Percentiles rank a stretch among this genome's conserved stretches.
These are phyloP conservation scores for Rhynchospora breviuscula DNA, from an alignment of 176 grass and related monocot species.

Conservation along the genomic window DNA sequence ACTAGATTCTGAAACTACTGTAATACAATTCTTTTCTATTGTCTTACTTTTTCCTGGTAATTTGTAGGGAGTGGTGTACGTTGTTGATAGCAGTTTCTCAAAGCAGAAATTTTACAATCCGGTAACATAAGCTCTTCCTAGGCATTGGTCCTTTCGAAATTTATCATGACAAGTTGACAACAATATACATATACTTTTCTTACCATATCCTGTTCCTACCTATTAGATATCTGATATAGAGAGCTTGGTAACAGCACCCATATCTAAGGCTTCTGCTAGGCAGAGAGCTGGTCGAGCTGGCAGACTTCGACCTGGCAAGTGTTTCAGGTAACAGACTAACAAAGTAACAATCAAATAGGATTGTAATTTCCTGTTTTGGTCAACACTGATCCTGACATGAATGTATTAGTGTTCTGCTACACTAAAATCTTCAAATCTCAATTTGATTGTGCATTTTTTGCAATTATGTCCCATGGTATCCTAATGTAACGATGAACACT, in stretches of 20 bases:
- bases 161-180: neutral
- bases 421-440: neutral
- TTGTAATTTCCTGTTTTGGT: neutral
- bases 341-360: neutral
- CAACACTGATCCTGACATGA: neutral
- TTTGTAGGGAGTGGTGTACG: conserved; percentile 47
- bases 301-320: conserved; percentile 90
- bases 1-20: neutral
- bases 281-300: conserved; percentile 93
- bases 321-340: conserved; percentile 56
- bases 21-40: neutral
- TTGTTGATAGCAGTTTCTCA: conserved; percentile 96
- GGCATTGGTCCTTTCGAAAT: conserved; percentile 13
- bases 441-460: neutral
- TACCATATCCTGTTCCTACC: conserved; percentile 1
- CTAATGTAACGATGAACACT: neutral
- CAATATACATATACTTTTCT: neutral
- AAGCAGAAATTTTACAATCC: conserved; percentile 99
- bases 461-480: neutral
- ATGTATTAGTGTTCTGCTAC: neutral
- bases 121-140: conserved; percentile 33
- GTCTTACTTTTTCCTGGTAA: neutral
- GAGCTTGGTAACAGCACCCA: conserved; percentile 81
- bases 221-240: conserved; percentile 80
- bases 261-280: conserved; percentile 94